phyloP scores from a whole-genome alignment of 768 basidiomycete genomes.

The Nevesoporus exiguus region DNA sequence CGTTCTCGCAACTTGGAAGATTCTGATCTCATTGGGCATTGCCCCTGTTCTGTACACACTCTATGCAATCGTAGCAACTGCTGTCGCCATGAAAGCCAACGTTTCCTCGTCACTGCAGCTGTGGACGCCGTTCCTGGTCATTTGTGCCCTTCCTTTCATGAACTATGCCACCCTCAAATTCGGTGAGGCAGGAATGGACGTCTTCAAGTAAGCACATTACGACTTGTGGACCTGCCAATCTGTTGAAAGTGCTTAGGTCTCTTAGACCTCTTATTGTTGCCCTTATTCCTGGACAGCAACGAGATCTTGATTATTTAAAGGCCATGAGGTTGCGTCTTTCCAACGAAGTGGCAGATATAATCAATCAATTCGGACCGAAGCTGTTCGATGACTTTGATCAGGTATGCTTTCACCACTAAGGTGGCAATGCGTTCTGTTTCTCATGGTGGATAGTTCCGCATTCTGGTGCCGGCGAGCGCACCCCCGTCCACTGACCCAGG shows the following conservation, averaged over 20 bases:
- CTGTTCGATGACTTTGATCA: slow-evolving; percentile 85
- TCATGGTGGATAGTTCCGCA: slow-evolving; percentile 55
- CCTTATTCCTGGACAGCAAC: slow-evolving; percentile 83
- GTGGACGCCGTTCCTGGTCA: slow-evolving; percentile 74
- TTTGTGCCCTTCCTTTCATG: slow-evolving; percentile 76
- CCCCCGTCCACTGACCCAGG: slow-evolving; percentile 78
- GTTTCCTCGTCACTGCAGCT: slow-evolving; percentile 61
- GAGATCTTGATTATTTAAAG: slow-evolving; percentile 72
- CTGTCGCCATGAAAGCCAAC: slow-evolving; percentile 65
- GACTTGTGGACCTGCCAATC: not conserved
- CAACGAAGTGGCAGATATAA: slow-evolving; percentile 78
- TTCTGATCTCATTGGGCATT: slow-evolving; percentile 88
- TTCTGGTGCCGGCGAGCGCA: slow-evolving; percentile 75
- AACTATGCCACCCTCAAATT: slow-evolving; percentile 94
- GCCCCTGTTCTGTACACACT: slow-evolving; percentile 82
- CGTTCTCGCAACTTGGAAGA: slow-evolving; percentile 97
- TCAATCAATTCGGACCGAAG: slow-evolving; percentile 86
- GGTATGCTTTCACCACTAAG: slow-evolving; percentile 39
- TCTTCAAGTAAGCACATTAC: slow-evolving; percentile 74
- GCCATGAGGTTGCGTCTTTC: slow-evolving; percentile 69
- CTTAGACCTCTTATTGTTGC: slow-evolving; percentile 86
- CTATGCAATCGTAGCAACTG: slow-evolving; percentile 78
- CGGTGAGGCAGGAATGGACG: slow-evolving; percentile 97
- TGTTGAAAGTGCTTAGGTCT: slow-evolving; percentile 52
- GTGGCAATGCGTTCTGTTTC: not conserved